Evolutionary conservation across 2,329 filamentous ascomycete species (phyloP), one percentile per base, ranked within the genome.

Genomic region (Pseudocercospora vitis): DNA sequence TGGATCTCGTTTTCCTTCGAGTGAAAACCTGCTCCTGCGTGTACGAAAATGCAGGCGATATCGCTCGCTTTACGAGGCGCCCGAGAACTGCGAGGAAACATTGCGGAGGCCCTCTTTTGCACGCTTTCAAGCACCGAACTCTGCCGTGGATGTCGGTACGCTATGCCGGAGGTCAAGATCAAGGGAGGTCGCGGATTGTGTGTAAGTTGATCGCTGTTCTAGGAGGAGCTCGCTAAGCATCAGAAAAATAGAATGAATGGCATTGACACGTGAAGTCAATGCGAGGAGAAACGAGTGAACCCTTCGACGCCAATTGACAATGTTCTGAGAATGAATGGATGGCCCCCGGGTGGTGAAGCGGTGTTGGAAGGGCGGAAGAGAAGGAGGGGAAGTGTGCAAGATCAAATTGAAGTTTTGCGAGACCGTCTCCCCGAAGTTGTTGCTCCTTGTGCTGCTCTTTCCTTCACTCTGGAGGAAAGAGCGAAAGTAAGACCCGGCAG

Each of bases 1-100:
- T 88, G 79, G 52, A 80, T 78, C 70, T 99, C 91, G 68, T 97
- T 97, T 56, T 88, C 82, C 19, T 82, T 77, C 68, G 91, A 96
- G 71, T 99, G 94, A 65, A 89, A 99, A 3, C 94, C 94, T 12
- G 94, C 94, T 28, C 94, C 94, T 31, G 92, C 94, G 72, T 99
- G 94, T 39, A 99, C 86, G 71, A 96, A 97, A 48, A 99, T 92
- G 55, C 90, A 91, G 53, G 84, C 84, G 7, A 84, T 74, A 60
- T 81, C 76, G 23, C 66, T 64, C 6, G 52, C 52, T 59, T 75
- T 72, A 14, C 70, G 70, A 42, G 44, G 42, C 14, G 50, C 47
- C 5, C 53, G 26, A 47, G 50, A 48, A 39, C 24, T 52, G 39
- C 31, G 51, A 8, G 50, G 51, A 48, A 74, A 74, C 66, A 77